Conservation (phyloP, 495 filamentous ascomycete genomes). For the Mycothermus thermophilus region DNA sequence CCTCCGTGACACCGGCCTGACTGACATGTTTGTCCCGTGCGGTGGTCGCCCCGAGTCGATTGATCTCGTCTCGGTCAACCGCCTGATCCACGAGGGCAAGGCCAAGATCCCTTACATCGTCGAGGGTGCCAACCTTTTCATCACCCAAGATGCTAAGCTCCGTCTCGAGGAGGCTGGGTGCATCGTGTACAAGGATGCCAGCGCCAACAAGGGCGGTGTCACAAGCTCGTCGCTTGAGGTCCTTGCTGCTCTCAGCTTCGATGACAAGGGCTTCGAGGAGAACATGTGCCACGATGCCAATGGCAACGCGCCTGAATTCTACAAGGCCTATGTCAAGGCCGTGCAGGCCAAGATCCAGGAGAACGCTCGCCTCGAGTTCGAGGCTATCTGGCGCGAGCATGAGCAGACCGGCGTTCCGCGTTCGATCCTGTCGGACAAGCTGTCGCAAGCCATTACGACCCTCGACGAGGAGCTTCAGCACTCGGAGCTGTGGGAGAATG, state of each 20-base stretch:
- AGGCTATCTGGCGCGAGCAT: conserved; percentile 94
- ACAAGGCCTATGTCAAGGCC: conserved; percentile 78
- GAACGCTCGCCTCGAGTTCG: conserved; percentile 87
- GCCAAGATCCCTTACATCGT: conserved; percentile 82
- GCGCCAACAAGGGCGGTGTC: conserved; percentile 96
- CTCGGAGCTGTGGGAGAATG: conserved; percentile 81
- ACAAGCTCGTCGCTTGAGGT: conserved; percentile 97
- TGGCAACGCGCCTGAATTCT: conserved; percentile 76
- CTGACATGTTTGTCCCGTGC: conserved; percentile 88
- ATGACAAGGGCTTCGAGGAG: conserved; percentile 72
- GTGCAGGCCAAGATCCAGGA: conserved; percentile 80
- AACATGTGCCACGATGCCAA: conserved; percentile 81
- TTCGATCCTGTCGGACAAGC: conserved; percentile 74
- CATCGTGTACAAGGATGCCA: conserved; percentile 93
- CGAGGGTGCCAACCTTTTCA: conserved; percentile 95
- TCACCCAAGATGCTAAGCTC: conserved; percentile 95
- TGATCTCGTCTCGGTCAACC: conserved; percentile 70
- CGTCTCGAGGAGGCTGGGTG: conserved; percentile 86
- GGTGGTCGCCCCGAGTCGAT: conserved; percentile 95
- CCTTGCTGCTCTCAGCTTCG: conserved; percentile 82
- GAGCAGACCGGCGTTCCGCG: conserved; percentile 63
- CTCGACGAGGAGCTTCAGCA: conserved; percentile 90
- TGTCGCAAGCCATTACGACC: conserved; percentile 82
- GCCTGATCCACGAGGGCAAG: conserved; percentile 78
- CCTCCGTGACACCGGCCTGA: conserved; percentile 57